Base-by-base conservation (phyloP, 441 rosid genomes). In the Manihot esculenta region DNA sequence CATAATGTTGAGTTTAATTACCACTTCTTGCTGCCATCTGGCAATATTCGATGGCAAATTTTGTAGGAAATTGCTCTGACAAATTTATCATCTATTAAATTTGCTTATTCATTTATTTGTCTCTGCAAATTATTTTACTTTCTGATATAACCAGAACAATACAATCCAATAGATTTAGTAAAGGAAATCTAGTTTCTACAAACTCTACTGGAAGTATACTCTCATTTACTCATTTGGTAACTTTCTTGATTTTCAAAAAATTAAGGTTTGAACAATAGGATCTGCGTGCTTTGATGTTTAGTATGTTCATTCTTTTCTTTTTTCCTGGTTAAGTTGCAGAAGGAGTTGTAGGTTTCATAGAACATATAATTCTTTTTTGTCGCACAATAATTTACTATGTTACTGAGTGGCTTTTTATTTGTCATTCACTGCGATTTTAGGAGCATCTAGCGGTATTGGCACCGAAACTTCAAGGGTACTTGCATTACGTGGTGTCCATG, bases 381-480 rank as follows among this genome's bases (percentile, higher is more conserved):
- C 14, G 15, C 50, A 17, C 49, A 12, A 38, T 20, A 10, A 1
- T 41, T 47, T 48, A 5, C 20, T 27, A 24, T 14, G 12, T 59
- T 47, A 48, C 27, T 27, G 72, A 69, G 9, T 69, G 47, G 21
- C 35, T 9, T 20, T 12, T n/a, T 67, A 21, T 10, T 57, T 53
- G 49, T 53, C 33, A 27, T 24, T 7, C 41, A 41, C 51, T 33
- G 6, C 62, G 60, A 41, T 24, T 71, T 20, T 50, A 89, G 95
- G 92, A 70, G 92, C 89, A 60, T 86, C 97, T 0, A 89, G 92
- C 74, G 97, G 95, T 60, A 82, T 91, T 9, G 93, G 92, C 15
- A 45, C 74, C 2, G 97, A 89, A 77, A 89, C 97, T 14, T 68
- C 87, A 0, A 85, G 87, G 6, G 89, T 87, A 71, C 90, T 91